Evolutionary conservation across 495 filamentous ascomycete species (phyloP).

Genomic region (Gamarada debralockiae): DNA sequence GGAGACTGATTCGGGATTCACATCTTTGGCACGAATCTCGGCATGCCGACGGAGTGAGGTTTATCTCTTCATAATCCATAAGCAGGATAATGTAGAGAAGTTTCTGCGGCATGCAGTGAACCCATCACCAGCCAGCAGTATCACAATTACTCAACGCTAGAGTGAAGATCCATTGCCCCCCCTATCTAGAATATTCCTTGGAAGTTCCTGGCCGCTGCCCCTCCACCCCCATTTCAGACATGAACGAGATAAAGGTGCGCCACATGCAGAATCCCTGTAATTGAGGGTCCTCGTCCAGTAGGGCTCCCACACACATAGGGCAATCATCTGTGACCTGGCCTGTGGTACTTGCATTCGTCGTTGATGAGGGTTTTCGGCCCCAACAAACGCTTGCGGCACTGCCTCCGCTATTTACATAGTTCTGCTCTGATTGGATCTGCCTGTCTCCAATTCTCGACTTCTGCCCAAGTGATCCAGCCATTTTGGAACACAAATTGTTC

Average conservation of each 20-base stretch:
- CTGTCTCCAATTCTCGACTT: constrained; percentile 5
- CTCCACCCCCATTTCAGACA: not conserved
- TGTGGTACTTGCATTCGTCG: constrained; percentile 3
- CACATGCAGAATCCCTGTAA: not conserved
- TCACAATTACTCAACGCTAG: not conserved
- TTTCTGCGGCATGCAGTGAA: not conserved
- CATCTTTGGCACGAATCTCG: constrained; percentile 1
- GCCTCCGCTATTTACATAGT: not conserved
- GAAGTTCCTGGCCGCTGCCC: not conserved
- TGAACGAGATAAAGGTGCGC: not conserved
- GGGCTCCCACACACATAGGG: not conserved
- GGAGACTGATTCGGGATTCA: not conserved
- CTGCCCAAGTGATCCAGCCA: constrained; percentile 14
- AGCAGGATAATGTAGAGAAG: not conserved
- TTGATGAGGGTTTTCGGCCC: not conserved
- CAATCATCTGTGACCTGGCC: not conserved
- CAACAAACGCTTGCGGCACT: constrained; percentile 4
- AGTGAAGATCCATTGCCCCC: not conserved
- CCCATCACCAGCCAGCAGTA: not conserved
- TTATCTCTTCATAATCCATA: not conserved
- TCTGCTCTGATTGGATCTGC: not conserved
- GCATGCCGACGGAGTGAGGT: not conserved
- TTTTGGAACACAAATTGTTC: constrained; percentile 3
- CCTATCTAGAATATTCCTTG: not conserved
- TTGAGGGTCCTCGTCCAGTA: not conserved